Base-by-base conservation (phyloP, 176 grass and related monocot species). In the Bothriochloa decipiens region DNA sequence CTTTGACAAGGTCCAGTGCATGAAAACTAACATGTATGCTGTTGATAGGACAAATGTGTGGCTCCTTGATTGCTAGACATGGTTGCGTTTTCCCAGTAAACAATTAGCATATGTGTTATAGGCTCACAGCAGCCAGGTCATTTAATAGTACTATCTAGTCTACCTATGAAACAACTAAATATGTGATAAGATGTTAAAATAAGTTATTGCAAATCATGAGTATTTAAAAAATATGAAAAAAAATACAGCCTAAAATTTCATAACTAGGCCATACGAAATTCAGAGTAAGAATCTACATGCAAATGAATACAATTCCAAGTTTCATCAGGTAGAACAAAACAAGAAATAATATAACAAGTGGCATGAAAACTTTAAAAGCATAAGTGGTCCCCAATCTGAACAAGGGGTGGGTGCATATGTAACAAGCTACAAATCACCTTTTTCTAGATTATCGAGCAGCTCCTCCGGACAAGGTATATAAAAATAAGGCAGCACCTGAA, bases 381-480 rank as follows among this genome's bases (percentile, higher is more conserved):
- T 65, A 68, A 20, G 17, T 20, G 39, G 49, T 37, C 29, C 55
- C 22, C 22, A 81, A 68, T 49, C 43, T 72, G 33, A 26, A 79
- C 37, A 25, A 84, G 17, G 11, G 20, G 25, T 82, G 11, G 20
- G 25, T 82, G 18, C n/a, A 71, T 53, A 81, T 35, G 11, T 65
- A 85, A 47, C 26, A 77, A 83, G 22, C 6, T 71, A 27, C 29
- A 70, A 47, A 58, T 90, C 46, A 90, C 85, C 89, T 89, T 64
- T 82, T 23, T 85, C 81, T 39, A 86, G 35, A 77, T 89, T 85
- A 81, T 72, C 61, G 17, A 87, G 86, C 37, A 94, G 76, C 68
- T 94, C 92, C 20, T 91, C 86, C 13, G 84, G 81, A 84, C 92
- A 94, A 78, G 87, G 87, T 72, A 94, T 78, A 83, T 91, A 91